A percentile compares a stretch with the other conserved stretches of the same genome.
phyloP scores from a whole-genome alignment of 352 stramenopile species.

The Phytopythium chamaehyphon region DNA sequence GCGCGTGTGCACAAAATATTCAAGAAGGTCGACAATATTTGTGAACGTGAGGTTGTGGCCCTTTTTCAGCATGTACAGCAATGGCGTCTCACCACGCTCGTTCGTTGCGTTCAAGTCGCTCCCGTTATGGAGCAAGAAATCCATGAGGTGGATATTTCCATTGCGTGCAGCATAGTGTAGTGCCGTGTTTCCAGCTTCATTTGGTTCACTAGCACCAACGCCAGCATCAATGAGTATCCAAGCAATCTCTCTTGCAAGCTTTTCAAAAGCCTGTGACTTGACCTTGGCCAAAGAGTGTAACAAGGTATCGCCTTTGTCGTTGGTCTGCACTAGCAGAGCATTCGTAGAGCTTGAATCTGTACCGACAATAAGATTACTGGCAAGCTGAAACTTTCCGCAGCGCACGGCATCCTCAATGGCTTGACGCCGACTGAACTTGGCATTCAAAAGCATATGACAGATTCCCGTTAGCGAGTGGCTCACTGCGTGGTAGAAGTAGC shows the following conservation, averaged over 20 bases:
- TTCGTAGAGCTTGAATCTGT: constrained; percentile 43
- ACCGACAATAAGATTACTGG: constrained; percentile 58
- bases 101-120: constrained; percentile 40
- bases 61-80: constrained; percentile 60
- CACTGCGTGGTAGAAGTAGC: constrained; percentile 78
- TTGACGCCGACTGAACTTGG: constrained; percentile 69
- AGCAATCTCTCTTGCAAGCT: constrained; percentile 49
- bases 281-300: constrained; percentile 62
- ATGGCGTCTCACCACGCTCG: constrained; percentile 37
- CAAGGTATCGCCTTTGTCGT: constrained; percentile 44
- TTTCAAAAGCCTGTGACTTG: constrained; percentile 39
- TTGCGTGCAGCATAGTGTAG: constrained; percentile 56
- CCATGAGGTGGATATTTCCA: constrained; percentile 57
- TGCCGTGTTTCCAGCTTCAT: constrained; percentile 36
- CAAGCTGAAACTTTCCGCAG: constrained; percentile 68
- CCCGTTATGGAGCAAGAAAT: constrained; percentile 70
- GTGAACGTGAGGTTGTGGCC: constrained; percentile 14
- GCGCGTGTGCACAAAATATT: constrained; percentile 41
- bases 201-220: constrained; percentile 20
- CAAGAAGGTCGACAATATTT: constrained; percentile 28
- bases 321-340: constrained; percentile 28
- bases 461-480: constrained; percentile 65
- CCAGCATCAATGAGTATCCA: constrained; percentile 65
- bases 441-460: constrained; percentile 72
- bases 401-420: constrained; percentile 67